These are phyloP conservation scores for Akebia trifoliata DNA, from an alignment of 164 flowering plant genomes.

Conservation along the genomic window DNA sequence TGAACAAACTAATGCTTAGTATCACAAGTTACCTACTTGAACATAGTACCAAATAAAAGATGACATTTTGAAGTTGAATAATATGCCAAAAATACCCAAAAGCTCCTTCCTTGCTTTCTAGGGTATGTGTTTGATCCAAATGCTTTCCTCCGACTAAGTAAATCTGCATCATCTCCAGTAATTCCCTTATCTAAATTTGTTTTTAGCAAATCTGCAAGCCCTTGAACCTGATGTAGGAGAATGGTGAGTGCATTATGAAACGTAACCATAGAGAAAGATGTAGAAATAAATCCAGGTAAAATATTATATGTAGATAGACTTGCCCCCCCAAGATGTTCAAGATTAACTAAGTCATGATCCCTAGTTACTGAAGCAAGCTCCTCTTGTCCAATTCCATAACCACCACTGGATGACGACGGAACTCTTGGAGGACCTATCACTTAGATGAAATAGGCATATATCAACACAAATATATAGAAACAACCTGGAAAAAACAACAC, in stretches of 20 bases:
- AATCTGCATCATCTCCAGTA: slow-evolving; percentile 63
- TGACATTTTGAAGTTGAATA: background rate
- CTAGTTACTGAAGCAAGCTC: slow-evolving; percentile 57
- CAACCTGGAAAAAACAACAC: background rate
- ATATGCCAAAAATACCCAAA: slow-evolving; percentile 45
- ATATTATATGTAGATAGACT: slow-evolving; percentile 18
- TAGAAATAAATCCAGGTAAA: slow-evolving; percentile 5
- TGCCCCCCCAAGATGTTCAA: slow-evolving; percentile 76
- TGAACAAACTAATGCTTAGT: background rate
- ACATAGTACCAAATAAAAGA: background rate
- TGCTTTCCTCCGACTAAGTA: slow-evolving; percentile 46
- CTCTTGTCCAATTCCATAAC: slow-evolving; percentile 53
- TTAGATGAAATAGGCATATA: slow-evolving; percentile 2
- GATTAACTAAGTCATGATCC: slow-evolving; percentile 47
- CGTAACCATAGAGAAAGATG: background rate
- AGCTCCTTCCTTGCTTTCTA: slow-evolving; percentile 75
- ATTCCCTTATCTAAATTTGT: slow-evolving; percentile 73
- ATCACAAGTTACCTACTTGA: background rate
- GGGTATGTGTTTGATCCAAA: slow-evolving; percentile 96
- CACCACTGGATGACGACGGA: slow-evolving; percentile 35
- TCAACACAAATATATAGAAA: background rate
- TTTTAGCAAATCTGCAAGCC: slow-evolving; percentile 55
- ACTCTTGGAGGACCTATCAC: slow-evolving; percentile 24
- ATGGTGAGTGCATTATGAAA: background rate
- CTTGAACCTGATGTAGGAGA: slow-evolving; percentile 45